Evolutionary conservation across 169 alveolate genomes (phyloP), one percentile per base, ranked within the genome.

Genomic region (Theileria equi): DNA sequence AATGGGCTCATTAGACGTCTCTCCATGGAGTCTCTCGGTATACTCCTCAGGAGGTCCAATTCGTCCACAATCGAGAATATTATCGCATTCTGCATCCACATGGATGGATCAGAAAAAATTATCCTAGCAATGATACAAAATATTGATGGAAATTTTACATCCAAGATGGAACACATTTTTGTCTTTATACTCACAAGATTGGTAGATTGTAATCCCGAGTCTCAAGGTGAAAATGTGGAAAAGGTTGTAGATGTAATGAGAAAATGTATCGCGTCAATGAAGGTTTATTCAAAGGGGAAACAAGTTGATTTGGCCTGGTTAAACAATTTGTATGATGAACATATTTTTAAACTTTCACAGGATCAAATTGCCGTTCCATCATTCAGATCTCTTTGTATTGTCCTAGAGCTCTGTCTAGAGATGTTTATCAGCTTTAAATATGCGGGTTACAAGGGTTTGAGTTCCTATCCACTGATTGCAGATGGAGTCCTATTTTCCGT

Each of bases 11-110:
- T 73, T 0, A 55, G 66, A 7, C 71, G 83, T 31, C 47, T 73
- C n/a, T 59, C 83, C 23, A 73, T 73, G 83, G 83, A 73, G 13
- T 50, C 76, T n/a, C 40, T 73, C 64, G 67, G 83, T 3, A 26
- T 47, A 31, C 43, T 73, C 3, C 61, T 73, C n/a, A 28, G 78
- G 40, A 62, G 83, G 63, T 40, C 58, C 16, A 23, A 74, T n/a
- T 64, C 48, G 1, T 29, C 25, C 5, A 61, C 16, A 7, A 13
- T 48, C 2, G 16, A 35, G 29, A 44, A 38, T 6, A 29, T 62
- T 6, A 3, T 73, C 16, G 21, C 49, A 34, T 8, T 32, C 6
- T 53, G 66, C 10, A 29, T 73, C 36, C 40, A 61, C 76, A 73
- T 74, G 69, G 78, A 73, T 28, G 78, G 70, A 5, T 59, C 83